Base-by-base conservation (phyloP, 2,329 filamentous ascomycete genomes). In the Cladosporium phlei region DNA sequence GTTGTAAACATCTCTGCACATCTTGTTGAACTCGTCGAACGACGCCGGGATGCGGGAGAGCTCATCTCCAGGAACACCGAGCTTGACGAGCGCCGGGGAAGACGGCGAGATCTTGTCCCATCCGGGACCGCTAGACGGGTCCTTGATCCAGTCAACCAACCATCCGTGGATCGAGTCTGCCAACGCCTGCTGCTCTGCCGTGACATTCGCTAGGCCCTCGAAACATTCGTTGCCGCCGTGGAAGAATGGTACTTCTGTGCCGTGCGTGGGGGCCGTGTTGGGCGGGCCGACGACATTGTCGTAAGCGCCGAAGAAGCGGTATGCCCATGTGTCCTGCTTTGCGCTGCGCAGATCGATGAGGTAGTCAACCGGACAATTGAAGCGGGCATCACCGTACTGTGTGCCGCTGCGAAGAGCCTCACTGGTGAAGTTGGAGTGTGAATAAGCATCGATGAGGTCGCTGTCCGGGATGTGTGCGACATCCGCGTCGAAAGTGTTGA, bases 401-500 rank as follows among this genome's bases (percentile, higher is more conserved):
- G 59, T 57, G 12, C 71, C 71, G 48, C 69, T 71, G 51, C 67
- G 66, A 9, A 66, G 61, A 3, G 69, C 65, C 14, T 67, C 67
- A n/a, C n/a, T 33, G 16, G 56, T 64, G 14, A 57, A 72, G 47
- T 70, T 65, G 1, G 64, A 55, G 2, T 56, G 50, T 16, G 64
- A 61, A 55, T 70, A 70, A 8, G 64, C 61, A 2, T 45, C 53
- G 21, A 66, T 47, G 4, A 71, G 55, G 4, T 57, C 46, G 1
- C 59, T 46, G 14, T 67, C 61, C 4, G 66, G 63, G 9, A 71
- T 64, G 28, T 68, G 61, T 2, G 62, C 66, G 35, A 63, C 60
- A 47, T 70, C 68, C 8, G 68, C 67, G 24, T 70, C 60, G 38
- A 71, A 71, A 1, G 67, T 68, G 10, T 67, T 64, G 58, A 74